Base-by-base conservation (phyloP, 2,329 filamentous ascomycete genomes). In the Paramyrothecium sp. region DNA sequence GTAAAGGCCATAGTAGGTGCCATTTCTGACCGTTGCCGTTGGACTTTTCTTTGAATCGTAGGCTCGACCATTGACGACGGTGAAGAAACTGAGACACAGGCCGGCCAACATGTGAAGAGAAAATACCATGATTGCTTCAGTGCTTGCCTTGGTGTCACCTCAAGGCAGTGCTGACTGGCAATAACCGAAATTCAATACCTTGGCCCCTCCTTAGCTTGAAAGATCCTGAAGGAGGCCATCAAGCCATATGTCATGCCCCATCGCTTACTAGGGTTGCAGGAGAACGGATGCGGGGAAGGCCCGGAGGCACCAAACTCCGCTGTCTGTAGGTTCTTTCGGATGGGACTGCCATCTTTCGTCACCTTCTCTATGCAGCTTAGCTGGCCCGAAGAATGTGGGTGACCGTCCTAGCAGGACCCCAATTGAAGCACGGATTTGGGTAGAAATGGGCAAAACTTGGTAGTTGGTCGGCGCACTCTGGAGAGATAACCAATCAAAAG, bases 1-100 rank as follows among this genome's bases (percentile, higher is more conserved):
- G 49, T 72, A 65, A 3, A 70, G 56, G 1, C 79, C 78, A 41
- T 62, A 55, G 54, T 78, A 78, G 2, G 77, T 60, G 22, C 54
- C 54, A 34, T 56, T 56, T 48, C 51, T 52, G 20, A 56, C 33
- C 13, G 54, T 56, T 17, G 51, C 54, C 13, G 49, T 56, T 17
- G 54, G 54, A 20, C 47, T 46, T 38, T 41, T 41, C 20, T 47
- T 55, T n/a, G 54, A 55, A 41, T 51, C 41, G 21, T 33, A 56
- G 7, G 46, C 54, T 20, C 54, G 54, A 19, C 54, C 34, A 30
- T 56, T n/a, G 19, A 53, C 48, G 8, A 56, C 16, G 20, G 23
- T 52, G 19, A 52, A 53, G 21, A 56, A 34, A 17, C 54, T 48
- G 22, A 56, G 48, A 34, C 49, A 22, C 16, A 56, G 19, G 13